These are phyloP conservation scores for Pulveroboletus frians DNA, from an alignment of 768 basidiomycete genomes.

Conservation along the genomic window DNA sequence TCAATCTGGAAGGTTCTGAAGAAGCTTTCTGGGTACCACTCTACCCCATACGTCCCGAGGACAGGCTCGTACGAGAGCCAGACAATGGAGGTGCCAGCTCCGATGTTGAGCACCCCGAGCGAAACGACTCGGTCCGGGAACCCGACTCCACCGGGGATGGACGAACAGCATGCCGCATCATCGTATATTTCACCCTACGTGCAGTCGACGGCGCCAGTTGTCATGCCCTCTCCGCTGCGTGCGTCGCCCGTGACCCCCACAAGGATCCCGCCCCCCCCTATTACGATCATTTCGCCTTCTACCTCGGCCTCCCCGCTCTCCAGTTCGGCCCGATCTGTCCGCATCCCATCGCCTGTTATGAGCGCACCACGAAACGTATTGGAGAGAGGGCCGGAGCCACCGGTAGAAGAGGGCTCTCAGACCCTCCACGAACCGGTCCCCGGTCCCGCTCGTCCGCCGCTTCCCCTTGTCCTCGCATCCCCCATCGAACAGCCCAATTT, in stretches of 20 bases:
- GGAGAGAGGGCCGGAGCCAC: not conserved
- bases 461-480: not conserved
- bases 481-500: not conserved
- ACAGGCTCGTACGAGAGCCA: not conserved
- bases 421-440: constrained; percentile 14
- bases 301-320: constrained; percentile 5
- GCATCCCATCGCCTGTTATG: not conserved
- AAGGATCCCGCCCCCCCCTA: not conserved
- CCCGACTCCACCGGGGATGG: constrained; percentile 12
- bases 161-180: constrained; percentile 15
- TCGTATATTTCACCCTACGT: constrained; percentile 17
- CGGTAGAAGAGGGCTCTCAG: constrained; percentile 14
- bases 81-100: constrained; percentile 5
- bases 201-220: constrained; percentile 2
- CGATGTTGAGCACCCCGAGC: not conserved
- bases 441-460: not conserved
- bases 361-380: not conserved
- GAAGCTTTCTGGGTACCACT: constrained; percentile 22
- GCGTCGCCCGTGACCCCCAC: not conserved
- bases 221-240: constrained; percentile 1
- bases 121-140: constrained; percentile 14
- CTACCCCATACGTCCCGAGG: not conserved
- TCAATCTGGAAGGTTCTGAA: constrained; percentile 33
- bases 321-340: constrained; percentile 4
- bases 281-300: constrained; percentile 19